Evolutionary conservation across 495 filamentous ascomycete genomes (phyloP).

Genomic region (Glonium stellatum): DNA sequence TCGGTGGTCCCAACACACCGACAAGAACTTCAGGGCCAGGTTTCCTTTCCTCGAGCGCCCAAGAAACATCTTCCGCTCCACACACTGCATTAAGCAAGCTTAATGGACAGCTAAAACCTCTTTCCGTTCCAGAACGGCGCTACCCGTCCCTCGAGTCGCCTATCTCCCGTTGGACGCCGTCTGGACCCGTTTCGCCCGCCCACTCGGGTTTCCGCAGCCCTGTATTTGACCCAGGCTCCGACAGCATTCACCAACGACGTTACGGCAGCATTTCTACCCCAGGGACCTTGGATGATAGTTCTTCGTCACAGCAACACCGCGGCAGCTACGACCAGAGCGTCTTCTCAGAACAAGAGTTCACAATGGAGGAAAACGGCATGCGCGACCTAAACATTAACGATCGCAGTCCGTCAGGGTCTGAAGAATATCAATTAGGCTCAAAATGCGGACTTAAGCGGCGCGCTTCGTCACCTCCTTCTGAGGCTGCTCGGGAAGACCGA

Average conservation of each 20-base stretch:
- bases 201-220: conserved; percentile 39
- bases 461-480: conserved; percentile 66
- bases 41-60: conserved; percentile 17
- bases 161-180: conserved; percentile 28
- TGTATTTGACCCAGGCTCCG: conserved; percentile 38
- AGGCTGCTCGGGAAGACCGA: conserved; percentile 51
- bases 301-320: conserved; percentile 41
- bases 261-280: conserved; percentile 46
- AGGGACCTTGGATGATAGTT: conserved; percentile 35
- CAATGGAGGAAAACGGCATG: conserved; percentile 38
- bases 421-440: conserved; percentile 39
- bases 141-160: conserved; percentile 32
- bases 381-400: conserved; percentile 39
- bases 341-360: conserved; percentile 56
- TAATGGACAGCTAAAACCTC: conserved; percentile 31
- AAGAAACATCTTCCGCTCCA: conserved; percentile 21
- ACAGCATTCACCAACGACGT: conserved; percentile 43
- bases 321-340: conserved; percentile 57
- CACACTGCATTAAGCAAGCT: conserved; percentile 24
- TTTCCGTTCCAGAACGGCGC: conserved; percentile 33
- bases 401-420: conserved; percentile 39
- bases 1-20: conserved; percentile 55
- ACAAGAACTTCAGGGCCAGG: conserved; percentile 48
- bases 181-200: conserved; percentile 33
- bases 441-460: conserved; percentile 64